A percentile compares a stretch with the other conserved stretches of the same genome.
These are phyloP conservation scores for Pelargonium australe DNA, from an alignment of 441 rosid species.

Conservation along the genomic window DNA sequence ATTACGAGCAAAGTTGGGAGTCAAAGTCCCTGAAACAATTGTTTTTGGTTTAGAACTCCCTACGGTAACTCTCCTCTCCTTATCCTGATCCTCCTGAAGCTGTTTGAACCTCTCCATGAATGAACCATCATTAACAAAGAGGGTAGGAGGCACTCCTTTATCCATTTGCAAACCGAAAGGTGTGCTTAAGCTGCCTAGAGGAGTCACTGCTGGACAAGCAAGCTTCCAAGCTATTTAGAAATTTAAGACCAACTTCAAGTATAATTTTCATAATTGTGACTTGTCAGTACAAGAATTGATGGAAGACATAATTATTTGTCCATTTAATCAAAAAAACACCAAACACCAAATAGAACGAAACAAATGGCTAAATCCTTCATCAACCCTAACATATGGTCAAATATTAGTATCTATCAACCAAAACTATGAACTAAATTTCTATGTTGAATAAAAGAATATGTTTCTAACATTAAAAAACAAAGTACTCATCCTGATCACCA, in stretches of 20 bases:
- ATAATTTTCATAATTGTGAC: neutral
- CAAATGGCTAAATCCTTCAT: neutral
- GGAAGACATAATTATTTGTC: neutral
- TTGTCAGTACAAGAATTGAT: neutral
- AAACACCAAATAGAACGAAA: neutral
- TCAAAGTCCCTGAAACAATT: constrained; percentile 44
- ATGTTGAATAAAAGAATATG: neutral
- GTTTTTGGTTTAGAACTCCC: constrained; percentile 63
- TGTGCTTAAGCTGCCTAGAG: constrained; percentile 29
- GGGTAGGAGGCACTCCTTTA: constrained; percentile 60
- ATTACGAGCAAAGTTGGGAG: constrained; percentile 36
- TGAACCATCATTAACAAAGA: constrained; percentile 93
- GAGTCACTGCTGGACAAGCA: constrained; percentile 50
- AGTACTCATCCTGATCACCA: neutral
- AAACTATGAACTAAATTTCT: neutral
- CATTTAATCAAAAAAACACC: neutral
- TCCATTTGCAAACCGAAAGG: constrained; percentile 51
- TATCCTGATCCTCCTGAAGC: constrained; percentile 71
- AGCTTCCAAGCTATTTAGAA: constrained; percentile 54
- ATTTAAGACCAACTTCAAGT: constrained; percentile 11
- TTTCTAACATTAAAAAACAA: neutral
- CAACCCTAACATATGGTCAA: neutral
- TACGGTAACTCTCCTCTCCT: constrained; percentile 33
- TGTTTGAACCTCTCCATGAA: constrained; percentile 98
- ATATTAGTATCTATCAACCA: neutral